Base-by-base conservation (phyloP, 208 protist species). In the Acanthamoeba royreba region DNA sequence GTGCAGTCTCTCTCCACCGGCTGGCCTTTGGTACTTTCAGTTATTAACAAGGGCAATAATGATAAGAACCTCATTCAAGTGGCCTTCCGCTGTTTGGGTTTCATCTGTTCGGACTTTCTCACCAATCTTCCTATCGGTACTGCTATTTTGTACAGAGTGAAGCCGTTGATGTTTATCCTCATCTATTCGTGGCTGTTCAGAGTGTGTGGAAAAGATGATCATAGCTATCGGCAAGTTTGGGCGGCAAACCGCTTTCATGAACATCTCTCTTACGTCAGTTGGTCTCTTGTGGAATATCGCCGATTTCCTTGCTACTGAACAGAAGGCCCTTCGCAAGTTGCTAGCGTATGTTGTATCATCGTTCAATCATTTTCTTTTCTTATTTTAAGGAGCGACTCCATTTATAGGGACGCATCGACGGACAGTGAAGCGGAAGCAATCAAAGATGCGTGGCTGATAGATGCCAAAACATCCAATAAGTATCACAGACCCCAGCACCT, bases 231-330 rank as follows among this genome's bases (percentile, higher is more conserved):
- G 90, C 61, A 52, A 69, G 47, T 93, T 93, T 28, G 90, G 90
- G 15, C 46, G 22, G 45, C 69, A 85, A 35, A 58, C 69, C 40
- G 61, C 61, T 38, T 81, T 72, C 40, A 81, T 93, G 66, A 93
- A 93, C 72, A 93, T 86, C 35, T 86, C 69, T 45, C 90, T 93
- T 43, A 93, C 61, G 13, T 61, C 90, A n/a, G 90, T 93, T n/a
- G 87, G 69, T 17, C 72, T 93, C 49, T 40, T 93, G 46, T 93
- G 90, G 90, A 86, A 81, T 33, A 66, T 93, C 40, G 69, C 90
- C 22, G 90, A 93, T 69, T 93, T 93, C 38, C 40, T 92, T 28
- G 87, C 87, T 46, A 92, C 40, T 46, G 58, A 92, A 42, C 53
- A 43, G 17, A 92, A 92, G 35, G 58, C 45, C 25, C 61, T 92